Evolutionary conservation across 2,329 filamentous ascomycete species (phyloP).

Genomic region (Fusarium citri): DNA sequence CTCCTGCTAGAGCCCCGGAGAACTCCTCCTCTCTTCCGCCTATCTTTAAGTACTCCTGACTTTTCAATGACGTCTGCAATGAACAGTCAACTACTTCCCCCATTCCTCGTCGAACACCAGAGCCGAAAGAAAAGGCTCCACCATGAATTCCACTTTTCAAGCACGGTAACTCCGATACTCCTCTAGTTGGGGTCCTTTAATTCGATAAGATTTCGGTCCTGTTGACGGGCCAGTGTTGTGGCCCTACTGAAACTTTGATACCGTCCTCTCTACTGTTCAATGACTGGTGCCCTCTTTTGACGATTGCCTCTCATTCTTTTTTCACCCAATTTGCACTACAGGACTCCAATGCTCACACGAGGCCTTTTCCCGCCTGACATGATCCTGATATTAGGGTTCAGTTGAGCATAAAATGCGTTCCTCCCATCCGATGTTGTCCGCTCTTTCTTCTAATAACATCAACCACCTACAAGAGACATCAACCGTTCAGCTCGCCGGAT

Average conservation of each 20-base stretch:
- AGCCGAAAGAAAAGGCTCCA: background rate
- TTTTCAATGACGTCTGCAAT: background rate
- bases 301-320: rapidly evolving
- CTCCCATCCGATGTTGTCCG: background rate
- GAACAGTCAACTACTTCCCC: background rate
- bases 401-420: background rate
- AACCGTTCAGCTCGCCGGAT: background rate
- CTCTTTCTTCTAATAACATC: background rate
- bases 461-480: background rate
- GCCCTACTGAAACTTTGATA: background rate
- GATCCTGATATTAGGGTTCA: no score
- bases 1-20: background rate
- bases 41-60: background rate
- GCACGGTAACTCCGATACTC: background rate
- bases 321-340: background rate
- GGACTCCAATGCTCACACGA: background rate
- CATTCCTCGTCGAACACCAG: background rate
- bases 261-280: background rate
- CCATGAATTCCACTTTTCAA: background rate
- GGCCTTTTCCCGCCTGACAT: background rate
- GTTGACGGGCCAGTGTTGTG: background rate
- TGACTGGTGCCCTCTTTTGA: background rate
- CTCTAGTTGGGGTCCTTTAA: background rate
- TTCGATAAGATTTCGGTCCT: background rate
- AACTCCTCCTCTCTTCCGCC: background rate